Conservation (phyloP, 2,329 filamentous ascomycete genomes). For the Pseudogymnoascus pannorum region DNA sequence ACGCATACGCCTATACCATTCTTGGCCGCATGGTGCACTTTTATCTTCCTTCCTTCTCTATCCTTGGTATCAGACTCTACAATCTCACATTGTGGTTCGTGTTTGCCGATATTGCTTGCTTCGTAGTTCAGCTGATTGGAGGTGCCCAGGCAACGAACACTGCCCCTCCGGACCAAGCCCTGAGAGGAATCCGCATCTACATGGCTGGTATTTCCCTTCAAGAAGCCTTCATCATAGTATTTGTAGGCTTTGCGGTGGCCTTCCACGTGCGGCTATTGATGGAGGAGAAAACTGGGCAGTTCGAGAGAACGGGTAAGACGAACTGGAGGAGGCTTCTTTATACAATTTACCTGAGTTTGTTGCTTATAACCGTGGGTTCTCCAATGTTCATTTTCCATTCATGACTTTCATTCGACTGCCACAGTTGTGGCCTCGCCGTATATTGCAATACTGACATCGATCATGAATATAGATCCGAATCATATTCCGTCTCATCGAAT, state of each 20-base stretch:
- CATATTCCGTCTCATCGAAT: slow-evolving; percentile 53
- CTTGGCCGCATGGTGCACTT: slow-evolving; percentile 23
- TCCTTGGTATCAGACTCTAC: slow-evolving; percentile 31
- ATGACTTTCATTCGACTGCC: slow-evolving; percentile 35
- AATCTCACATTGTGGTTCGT: slow-evolving; percentile 37
- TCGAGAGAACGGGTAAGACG: slow-evolving; percentile 19
- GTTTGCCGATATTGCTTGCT: slow-evolving; percentile 36
- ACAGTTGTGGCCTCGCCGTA: neutral
- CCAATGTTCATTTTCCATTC: slow-evolving; percentile 35
- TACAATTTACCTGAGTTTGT: neutral
- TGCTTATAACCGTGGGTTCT: neutral
- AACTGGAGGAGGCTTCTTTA: slow-evolving; percentile 18
- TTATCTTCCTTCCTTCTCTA: slow-evolving; percentile 29
- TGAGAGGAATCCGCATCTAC: slow-evolving; percentile 18
- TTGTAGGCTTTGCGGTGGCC: neutral
- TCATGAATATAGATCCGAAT: slow-evolving; percentile 40
- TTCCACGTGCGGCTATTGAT: slow-evolving; percentile 33
- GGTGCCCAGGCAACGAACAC: slow-evolving; percentile 30
- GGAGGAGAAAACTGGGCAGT: slow-evolving; percentile 12
- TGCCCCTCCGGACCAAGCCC: slow-evolving; percentile 20
- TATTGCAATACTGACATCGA: neutral
- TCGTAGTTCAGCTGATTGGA: slow-evolving; percentile 37
- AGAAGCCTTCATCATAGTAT: neutral
- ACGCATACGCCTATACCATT: slow-evolving; percentile 26
- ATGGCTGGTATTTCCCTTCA: slow-evolving; percentile 1